These are phyloP conservation scores for Toxoplasma gondii DNA, from an alignment of 169 alveolate genomes.

Conservation along the genomic window DNA sequence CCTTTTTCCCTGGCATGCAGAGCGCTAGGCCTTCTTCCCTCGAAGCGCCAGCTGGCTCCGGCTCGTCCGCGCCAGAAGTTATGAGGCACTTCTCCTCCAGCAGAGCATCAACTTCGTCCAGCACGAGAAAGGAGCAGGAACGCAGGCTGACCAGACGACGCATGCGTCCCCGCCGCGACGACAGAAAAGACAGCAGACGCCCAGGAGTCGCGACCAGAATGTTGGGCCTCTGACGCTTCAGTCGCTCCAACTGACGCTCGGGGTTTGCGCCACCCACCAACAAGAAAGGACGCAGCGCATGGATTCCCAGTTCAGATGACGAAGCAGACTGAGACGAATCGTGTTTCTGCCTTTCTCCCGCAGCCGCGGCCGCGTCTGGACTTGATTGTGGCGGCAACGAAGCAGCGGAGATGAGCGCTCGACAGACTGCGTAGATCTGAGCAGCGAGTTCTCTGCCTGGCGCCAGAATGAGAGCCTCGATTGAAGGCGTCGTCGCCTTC, in stretches of 20 bases:
- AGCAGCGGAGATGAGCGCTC: not conserved
- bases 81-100: not conserved
- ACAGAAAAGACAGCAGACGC: slow-evolving; percentile 36
- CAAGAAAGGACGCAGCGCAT: slow-evolving; percentile 17
- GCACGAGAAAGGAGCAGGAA: not conserved
- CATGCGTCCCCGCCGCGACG: not conserved
- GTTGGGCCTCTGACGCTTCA: slow-evolving; percentile 7
- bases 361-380: not conserved
- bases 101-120: not conserved
- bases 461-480: slow-evolving; percentile 46
- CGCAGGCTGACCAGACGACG: not conserved
- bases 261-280: slow-evolving; percentile 54
- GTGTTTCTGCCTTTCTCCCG: too few relatives aligned
- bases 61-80: too few relatives aligned
- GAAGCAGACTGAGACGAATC: too few relatives aligned
- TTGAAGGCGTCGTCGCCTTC: not conserved
- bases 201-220: slow-evolving; percentile 46
- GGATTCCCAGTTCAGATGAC: not conserved
- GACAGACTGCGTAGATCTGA: slow-evolving; percentile 45
- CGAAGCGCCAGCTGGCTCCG: too few relatives aligned
- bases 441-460: slow-evolving; percentile 66
- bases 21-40: too few relatives aligned
- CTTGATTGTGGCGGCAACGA: not conserved
- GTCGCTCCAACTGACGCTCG: slow-evolving; percentile 19
- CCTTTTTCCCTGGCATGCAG: too few relatives aligned